phyloP scores from a whole-genome alignment of 305 asterid species.

The Solanum chacoense region DNA sequence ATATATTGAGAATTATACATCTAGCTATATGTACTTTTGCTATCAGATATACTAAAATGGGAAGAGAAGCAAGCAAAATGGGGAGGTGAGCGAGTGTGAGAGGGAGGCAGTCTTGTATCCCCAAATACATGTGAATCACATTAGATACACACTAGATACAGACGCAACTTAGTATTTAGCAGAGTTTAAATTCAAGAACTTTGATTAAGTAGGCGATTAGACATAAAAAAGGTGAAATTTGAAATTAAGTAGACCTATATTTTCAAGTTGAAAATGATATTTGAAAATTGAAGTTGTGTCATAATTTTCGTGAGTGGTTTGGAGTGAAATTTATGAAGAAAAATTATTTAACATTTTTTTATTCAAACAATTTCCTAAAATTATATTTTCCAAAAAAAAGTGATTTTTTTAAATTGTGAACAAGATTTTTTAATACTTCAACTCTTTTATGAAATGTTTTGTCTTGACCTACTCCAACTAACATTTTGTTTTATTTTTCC shows the following conservation, averaged over 20 bases:
- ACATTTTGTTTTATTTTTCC: neutral
- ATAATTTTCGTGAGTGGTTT: neutral
- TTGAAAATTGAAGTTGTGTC: neutral
- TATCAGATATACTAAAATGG: neutral
- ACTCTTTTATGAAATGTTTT: neutral
- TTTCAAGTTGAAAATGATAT: neutral
- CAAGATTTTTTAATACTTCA: neutral
- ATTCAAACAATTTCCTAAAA: neutral
- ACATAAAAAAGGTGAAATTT: neutral
- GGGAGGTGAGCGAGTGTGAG: neutral
- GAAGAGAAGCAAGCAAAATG: no score
- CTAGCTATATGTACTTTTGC: fast-evolving
- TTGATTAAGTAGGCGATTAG: neutral
- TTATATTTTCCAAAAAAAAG: neutral
- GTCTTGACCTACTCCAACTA: neutral
- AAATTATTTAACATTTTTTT: neutral
- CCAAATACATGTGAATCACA: neutral
- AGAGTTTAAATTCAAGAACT: neutral
- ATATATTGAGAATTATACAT: neutral
- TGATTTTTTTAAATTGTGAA: neutral
- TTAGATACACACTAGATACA: neutral
- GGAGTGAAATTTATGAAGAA: neutral
- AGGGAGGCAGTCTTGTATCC: neutral
- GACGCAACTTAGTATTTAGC: neutral
- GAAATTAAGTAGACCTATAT: neutral